Conservation (phyloP, 495 filamentous ascomycete species). For the Penicillium dipodomyicola region DNA sequence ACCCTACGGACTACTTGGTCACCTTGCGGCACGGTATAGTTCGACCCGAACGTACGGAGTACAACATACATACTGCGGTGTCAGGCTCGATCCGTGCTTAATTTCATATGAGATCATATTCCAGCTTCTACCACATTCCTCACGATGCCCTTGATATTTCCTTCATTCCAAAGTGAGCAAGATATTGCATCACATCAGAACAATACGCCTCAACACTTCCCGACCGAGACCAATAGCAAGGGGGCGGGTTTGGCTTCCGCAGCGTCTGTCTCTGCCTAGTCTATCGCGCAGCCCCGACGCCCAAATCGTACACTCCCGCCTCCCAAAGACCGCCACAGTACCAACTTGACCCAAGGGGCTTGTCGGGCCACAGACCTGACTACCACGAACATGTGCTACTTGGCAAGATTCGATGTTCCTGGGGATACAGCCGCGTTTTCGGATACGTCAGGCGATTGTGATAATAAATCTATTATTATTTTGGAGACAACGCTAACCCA, state of each 20-base stretch:
- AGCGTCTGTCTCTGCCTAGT: neutral
- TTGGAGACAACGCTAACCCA: neutral
- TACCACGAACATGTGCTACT: neutral
- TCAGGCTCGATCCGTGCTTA: neutral
- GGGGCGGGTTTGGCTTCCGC: neutral
- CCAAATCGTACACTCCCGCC: slow-evolving; percentile 7
- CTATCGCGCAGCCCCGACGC: neutral
- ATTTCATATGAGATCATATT: neutral
- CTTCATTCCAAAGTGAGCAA: slow-evolving; percentile 5
- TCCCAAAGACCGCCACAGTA: slow-evolving; percentile 7
- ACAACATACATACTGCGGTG: neutral
- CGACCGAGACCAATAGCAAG: slow-evolving; percentile 3
- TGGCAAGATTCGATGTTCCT: neutral
- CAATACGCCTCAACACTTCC: neutral
- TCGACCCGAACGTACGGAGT: neutral
- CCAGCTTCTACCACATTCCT: neutral
- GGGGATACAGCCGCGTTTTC: neutral
- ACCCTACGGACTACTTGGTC: neutral
- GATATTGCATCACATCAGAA: slow-evolving; percentile 9
- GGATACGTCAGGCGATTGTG: slow-evolving; percentile 11
- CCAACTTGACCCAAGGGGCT: neutral
- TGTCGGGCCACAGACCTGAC: slow-evolving; percentile 1
- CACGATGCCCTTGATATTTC: neutral
- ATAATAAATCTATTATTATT: neutral
- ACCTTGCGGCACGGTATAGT: neutral